Conservation (phyloP, 2,329 filamentous ascomycete genomes). For the Monosporascus sp. region DNA sequence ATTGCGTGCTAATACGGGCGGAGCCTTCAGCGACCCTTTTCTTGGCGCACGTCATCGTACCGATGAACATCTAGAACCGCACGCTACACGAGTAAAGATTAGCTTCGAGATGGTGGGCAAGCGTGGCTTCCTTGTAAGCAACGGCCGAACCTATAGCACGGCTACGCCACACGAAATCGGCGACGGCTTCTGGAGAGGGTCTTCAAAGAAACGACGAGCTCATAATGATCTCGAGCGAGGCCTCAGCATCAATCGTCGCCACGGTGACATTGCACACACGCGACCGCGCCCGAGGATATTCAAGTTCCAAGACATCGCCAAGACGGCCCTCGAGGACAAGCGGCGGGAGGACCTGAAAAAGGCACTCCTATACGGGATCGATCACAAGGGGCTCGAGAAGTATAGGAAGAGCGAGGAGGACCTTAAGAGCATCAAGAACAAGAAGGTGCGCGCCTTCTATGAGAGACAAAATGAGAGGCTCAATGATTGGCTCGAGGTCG, state of each 20-base stretch:
- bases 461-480: constrained; percentile 46
- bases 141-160: neutral
- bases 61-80: neutral
- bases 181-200: neutral
- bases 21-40: neutral
- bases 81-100: neutral
- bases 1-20: too few relatives aligned
- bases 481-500: constrained; percentile 55
- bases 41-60: neutral
- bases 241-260: neutral
- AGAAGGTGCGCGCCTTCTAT: constrained; percentile 49
- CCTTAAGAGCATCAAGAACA: constrained; percentile 46
- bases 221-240: constrained; percentile 4
- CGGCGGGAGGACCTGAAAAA: constrained; percentile 42
- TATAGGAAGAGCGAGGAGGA: constrained; percentile 47
- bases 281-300: constrained; percentile 4
- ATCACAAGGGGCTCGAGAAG: constrained; percentile 39
- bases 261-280: neutral
- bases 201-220: neutral
- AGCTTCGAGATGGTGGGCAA: constrained; percentile 6
- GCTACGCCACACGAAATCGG: neutral
- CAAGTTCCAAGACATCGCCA: constrained; percentile 4
- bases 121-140: constrained; percentile 1
- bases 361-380: constrained; percentile 39
- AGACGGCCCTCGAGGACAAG: constrained; percentile 13